Percentiles rank a stretch among this genome's conserved stretches.
Conservation (phyloP, 2,329 filamentous ascomycete species). For the Ceratocystis destructans region DNA sequence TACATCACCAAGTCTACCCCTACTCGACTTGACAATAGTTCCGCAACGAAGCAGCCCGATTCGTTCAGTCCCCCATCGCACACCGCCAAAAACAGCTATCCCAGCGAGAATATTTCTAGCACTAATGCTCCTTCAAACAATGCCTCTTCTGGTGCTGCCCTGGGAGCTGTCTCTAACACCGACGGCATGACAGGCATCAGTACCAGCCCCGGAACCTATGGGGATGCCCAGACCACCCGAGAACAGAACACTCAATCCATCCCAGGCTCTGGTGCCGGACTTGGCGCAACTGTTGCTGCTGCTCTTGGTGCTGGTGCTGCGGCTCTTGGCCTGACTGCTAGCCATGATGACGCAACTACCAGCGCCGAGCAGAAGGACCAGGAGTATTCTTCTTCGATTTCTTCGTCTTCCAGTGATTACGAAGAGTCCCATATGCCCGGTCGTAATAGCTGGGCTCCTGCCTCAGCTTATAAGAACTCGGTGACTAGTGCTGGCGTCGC, state of each 20-base stretch:
- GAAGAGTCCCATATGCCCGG: not conserved
- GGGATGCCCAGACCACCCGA: not conserved
- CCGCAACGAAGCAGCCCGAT: not conserved
- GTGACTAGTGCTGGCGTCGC: conserved; percentile 7
- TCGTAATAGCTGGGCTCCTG: conserved; percentile 6
- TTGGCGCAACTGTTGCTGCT: conserved; percentile 15
- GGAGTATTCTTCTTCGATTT: conserved; percentile 17
- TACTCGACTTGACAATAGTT: not conserved
- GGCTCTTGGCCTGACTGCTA: conserved; percentile 13
- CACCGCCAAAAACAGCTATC: conserved; percentile 9
- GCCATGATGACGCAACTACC: conserved; percentile 8
- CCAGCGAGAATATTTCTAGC: not conserved
- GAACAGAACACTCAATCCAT: not conserved
- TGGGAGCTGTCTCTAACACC: not conserved
- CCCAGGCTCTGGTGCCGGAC: conserved; percentile 9
- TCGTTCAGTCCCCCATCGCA: not conserved
- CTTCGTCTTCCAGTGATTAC: conserved; percentile 11
- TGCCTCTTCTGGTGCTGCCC: not conserved
- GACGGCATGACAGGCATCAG: not conserved
- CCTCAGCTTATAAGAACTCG: conserved; percentile 9
- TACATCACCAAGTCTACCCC: conserved; percentile 15
- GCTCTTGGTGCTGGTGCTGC: conserved; percentile 17
- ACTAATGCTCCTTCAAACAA: not conserved
- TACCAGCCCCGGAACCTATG: not conserved
- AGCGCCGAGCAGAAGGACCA: not conserved